Percentiles rank a stretch among this genome's conserved stretches.
Evolutionary conservation across 768 basidiomycete species (phyloP).

Genomic region (Leccinum boreale): DNA sequence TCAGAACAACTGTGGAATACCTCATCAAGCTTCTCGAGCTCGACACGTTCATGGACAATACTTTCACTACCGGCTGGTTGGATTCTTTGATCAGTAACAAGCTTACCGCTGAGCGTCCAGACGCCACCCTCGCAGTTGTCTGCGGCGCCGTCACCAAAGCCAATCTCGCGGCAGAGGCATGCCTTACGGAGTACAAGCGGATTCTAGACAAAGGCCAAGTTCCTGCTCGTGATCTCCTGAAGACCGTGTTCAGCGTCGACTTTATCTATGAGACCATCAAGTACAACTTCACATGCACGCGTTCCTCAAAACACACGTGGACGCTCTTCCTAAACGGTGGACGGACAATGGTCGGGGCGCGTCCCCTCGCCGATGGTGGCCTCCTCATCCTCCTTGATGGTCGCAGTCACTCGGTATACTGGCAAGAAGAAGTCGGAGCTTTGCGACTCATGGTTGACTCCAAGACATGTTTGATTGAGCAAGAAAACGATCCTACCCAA

Average conservation of each 20-base stretch:
- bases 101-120: conserved; percentile 95
- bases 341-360: conserved; percentile 85
- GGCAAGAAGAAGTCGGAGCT: conserved; percentile 97
- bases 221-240: conserved; percentile 88
- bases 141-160: conserved; percentile 97
- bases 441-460: conserved; percentile 91
- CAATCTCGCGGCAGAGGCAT: conserved; percentile 83
- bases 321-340: conserved; percentile 96
- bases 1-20: conserved; percentile 98
- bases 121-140: conserved; percentile 87
- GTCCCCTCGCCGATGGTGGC: conserved; percentile 93
- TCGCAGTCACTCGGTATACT: conserved; percentile 95
- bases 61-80: conserved; percentile 97
- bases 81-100: conserved; percentile 96
- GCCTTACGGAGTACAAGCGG: conserved; percentile 90
- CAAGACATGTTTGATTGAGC: conserved; percentile 97
- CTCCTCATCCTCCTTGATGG: conserved; percentile 89
- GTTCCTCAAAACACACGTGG: conserved; percentile 86
- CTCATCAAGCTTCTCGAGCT: conserved; percentile 96
- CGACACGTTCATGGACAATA: conserved; percentile 95
- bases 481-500: conserved; percentile 99
- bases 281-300: conserved; percentile 93
- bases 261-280: conserved; percentile 97
- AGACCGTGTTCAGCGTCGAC: conserved; percentile 94
- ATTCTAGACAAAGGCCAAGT: conserved; percentile 98